phyloP scores from a whole-genome alignment of 1,284 basidiomycete species.

The Tilletiaria anomala region DNA sequence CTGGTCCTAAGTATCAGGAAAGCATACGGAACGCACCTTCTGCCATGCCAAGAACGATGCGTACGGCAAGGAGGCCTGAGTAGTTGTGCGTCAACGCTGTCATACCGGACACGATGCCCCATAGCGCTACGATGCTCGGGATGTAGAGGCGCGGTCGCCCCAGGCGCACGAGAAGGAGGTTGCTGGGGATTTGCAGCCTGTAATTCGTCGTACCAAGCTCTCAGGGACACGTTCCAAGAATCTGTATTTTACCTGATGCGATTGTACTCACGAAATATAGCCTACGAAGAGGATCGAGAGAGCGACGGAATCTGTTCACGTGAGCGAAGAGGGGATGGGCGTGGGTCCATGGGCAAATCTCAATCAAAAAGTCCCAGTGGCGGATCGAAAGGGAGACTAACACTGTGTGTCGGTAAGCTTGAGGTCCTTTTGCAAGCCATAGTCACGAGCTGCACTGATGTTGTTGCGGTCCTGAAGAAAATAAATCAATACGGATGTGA shows the following conservation, averaged over 20 bases:
- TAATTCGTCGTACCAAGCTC: too few species aligned
- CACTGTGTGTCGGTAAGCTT: slow-evolving; percentile 3
- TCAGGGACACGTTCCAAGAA: too few species aligned
- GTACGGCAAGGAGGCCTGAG: slow-evolving; percentile 1
- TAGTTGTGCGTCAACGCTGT: slow-evolving; percentile 2
- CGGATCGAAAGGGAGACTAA: too few species aligned
- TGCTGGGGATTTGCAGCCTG: slow-evolving; percentile 1
- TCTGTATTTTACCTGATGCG: too few species aligned
- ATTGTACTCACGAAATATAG: too few species aligned
- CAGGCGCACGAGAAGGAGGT: slow-evolving; percentile 1
- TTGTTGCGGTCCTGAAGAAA: slow-evolving; percentile 5
- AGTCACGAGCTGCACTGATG: slow-evolving; percentile 2
- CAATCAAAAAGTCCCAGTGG: too few species aligned
- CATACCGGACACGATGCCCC: slow-evolving; percentile 1
- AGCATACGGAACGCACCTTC: too few species aligned
- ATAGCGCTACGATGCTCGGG: not conserved
- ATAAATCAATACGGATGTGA: too few species aligned
- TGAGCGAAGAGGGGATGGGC: too few species aligned
- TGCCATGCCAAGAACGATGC: slow-evolving; percentile 6
- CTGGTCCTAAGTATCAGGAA: too few species aligned
- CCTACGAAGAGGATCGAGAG: slow-evolving; percentile 7
- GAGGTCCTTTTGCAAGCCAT: slow-evolving; percentile 3
- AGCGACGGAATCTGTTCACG: slow-evolving; percentile 4
- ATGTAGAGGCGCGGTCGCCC: slow-evolving; percentile 2
- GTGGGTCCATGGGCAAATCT: too few species aligned